Conservation (phyloP, 352 stramenopile genomes). For the Globisporangium spiculum region DNA sequence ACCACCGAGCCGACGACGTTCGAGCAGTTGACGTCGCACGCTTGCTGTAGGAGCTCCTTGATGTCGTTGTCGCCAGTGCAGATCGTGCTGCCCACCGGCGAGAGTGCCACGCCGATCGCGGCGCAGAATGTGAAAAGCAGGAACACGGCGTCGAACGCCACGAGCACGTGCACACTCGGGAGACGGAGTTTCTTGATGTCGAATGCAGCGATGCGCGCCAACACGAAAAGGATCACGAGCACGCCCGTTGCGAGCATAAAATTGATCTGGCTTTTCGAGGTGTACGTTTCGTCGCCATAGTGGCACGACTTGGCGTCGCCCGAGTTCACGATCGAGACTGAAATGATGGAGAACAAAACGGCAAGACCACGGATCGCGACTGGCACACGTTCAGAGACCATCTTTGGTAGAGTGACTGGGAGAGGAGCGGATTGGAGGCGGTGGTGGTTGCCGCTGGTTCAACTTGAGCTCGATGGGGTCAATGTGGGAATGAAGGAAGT, state of each 20-base stretch:
- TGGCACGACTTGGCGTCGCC: constrained; percentile 52
- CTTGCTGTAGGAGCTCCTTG: constrained; percentile 48
- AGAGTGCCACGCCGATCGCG: constrained; percentile 49
- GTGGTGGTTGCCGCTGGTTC: background rate
- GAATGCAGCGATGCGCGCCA: constrained; percentile 42
- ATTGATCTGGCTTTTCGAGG: constrained; percentile 51
- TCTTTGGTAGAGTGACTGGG: background rate
- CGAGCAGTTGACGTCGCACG: constrained; percentile 63
- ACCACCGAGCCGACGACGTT: constrained; percentile 52
- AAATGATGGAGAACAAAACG: constrained; percentile 41
- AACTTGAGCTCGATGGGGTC: background rate
- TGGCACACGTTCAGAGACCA: constrained; percentile 37
- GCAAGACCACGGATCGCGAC: constrained; percentile 37
- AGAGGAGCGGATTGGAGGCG: background rate
- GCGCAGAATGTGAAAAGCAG: constrained; percentile 58
- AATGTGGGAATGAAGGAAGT: constrained; percentile 3
- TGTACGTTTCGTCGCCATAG: constrained; percentile 49
- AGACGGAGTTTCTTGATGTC: constrained; percentile 53
- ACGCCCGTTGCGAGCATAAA: constrained; percentile 48
- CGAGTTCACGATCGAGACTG: constrained; percentile 30
- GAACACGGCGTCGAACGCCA: constrained; percentile 50
- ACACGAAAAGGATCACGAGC: constrained; percentile 33
- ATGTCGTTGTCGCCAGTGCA: constrained; percentile 52
- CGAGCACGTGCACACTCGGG: constrained; percentile 31
- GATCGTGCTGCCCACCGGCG: constrained; percentile 47